phyloP scores from a whole-genome alignment of 257 asterid species.

The Fraxinus cuspidata region DNA sequence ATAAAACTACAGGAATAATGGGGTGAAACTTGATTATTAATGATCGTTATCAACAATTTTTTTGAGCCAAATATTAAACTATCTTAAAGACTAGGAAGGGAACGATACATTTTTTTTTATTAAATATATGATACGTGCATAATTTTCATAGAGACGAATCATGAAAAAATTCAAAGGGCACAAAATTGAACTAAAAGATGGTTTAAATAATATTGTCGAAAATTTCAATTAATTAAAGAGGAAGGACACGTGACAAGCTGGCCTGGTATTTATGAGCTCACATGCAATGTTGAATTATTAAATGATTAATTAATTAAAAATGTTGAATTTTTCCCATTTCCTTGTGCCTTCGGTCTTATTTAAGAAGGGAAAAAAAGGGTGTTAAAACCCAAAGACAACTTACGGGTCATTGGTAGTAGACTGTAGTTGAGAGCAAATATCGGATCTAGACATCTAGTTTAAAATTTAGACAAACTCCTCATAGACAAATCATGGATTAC shows the following conservation, averaged over 20 bases:
- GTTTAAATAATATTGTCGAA: neutral
- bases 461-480: neutral
- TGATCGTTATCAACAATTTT: no score
- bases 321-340: neutral
- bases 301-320: neutral
- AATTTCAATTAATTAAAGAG: neutral
- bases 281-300: neutral
- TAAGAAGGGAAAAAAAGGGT: neutral
- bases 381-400: neutral
- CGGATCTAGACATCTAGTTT: constrained; percentile 21
- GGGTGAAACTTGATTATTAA: no score
- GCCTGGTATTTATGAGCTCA: neutral
- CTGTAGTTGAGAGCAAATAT: constrained; percentile 22
- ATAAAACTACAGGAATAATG: no score
- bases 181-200: neutral
- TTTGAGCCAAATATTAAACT: no score
- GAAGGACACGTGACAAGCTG: neutral
- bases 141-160: no score
- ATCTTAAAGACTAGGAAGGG: no score
- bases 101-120: no score
- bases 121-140: no score
- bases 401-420: constrained; percentile 6
- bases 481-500: neutral
- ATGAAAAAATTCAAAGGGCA: no score
- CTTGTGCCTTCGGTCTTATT: neutral